phyloP scores from a whole-genome alignment of 163 green algal species.

The Chloromonas sp. region DNA sequence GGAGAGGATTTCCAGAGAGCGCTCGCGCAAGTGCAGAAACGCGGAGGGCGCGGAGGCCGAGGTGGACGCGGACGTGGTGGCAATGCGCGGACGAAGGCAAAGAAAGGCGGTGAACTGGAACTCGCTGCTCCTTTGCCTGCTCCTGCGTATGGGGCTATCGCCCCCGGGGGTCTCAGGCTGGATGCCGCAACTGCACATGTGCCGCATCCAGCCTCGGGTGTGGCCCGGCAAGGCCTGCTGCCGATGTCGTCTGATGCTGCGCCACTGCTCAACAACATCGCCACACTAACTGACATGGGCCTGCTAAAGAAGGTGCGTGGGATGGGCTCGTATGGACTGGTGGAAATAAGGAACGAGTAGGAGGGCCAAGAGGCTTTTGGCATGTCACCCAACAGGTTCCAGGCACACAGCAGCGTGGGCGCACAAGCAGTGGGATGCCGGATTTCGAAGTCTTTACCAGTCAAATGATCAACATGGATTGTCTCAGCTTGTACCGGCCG shows the following conservation, averaged over 20 bases:
- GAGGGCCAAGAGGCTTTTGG: too few relatives aligned
- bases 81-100: background rate
- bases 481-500: background rate
- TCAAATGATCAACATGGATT: background rate
- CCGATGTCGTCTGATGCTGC: background rate
- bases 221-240: background rate
- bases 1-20: background rate
- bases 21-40: background rate
- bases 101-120: background rate
- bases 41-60: too few relatives aligned
- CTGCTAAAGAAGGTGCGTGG: background rate
- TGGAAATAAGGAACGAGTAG: background rate
- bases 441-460: background rate
- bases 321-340: background rate
- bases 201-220: background rate
- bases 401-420: too few relatives aligned
- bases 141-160: background rate
- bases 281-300: background rate
- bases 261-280: background rate
- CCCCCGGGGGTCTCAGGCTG: background rate
- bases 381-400: too few relatives aligned
- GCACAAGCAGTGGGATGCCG: too few relatives aligned
- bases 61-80: too few relatives aligned
- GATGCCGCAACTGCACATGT: background rate
- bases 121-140: background rate